These are phyloP conservation scores for Linnemannia hyalina DNA, from an alignment of 192 early-diverging fungal species.

Conservation along the genomic window DNA sequence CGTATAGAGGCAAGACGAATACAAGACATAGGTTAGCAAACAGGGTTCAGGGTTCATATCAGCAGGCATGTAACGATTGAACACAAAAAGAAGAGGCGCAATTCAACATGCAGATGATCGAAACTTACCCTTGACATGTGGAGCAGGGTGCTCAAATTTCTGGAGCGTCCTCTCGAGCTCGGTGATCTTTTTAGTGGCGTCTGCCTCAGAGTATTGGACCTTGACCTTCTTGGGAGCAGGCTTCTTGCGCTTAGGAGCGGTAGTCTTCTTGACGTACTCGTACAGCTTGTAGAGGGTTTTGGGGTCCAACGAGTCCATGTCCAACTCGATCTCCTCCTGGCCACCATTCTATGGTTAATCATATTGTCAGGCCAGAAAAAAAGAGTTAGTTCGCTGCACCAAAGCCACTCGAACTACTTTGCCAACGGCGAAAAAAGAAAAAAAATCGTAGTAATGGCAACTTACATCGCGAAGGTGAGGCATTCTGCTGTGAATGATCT, in stretches of 20 bases:
- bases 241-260: slow-evolving; percentile 60
- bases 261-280: slow-evolving; percentile 82
- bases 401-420: neutral
- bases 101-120: slow-evolving; percentile 21
- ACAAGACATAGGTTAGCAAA: slow-evolving; percentile 24
- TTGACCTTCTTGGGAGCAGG: slow-evolving; percentile 65
- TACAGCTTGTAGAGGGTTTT: slow-evolving; percentile 87
- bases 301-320: slow-evolving; percentile 91
- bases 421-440: neutral
- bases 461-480: slow-evolving; percentile 61
- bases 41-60: neutral
- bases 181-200: slow-evolving; percentile 64
- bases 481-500: slow-evolving; percentile 79
- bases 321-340: slow-evolving; percentile 94
- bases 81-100: neutral
- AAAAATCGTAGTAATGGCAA: neutral
- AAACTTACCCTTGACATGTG: slow-evolving; percentile 54
- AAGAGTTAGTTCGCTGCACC: slow-evolving; percentile 11
- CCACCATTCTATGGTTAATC: slow-evolving; percentile 55
- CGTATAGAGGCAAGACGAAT: slow-evolving; percentile 14
- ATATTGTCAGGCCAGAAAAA: neutral
- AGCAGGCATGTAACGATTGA: too few relatives aligned
- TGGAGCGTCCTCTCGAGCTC: slow-evolving; percentile 63
- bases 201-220: slow-evolving; percentile 62
- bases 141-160: slow-evolving; percentile 60